Evolutionary conservation across 345 rosid genomes (phyloP).

Genomic region (Salix brachista): DNA sequence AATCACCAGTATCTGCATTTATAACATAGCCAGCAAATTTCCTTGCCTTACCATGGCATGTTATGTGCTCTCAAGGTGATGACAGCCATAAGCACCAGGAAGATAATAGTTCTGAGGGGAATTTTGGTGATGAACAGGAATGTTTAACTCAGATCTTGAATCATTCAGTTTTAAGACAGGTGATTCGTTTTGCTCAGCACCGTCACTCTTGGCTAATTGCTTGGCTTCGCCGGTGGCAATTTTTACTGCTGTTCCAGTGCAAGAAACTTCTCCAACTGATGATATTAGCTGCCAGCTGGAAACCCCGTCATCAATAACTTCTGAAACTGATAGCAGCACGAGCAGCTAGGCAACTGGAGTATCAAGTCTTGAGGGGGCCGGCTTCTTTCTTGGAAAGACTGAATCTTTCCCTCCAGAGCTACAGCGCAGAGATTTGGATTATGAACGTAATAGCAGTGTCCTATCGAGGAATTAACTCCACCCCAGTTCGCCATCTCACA

Average conservation of each 20-base stretch:
- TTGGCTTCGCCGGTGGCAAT: slow-evolving; percentile 25
- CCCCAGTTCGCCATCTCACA: slow-evolving; percentile 70
- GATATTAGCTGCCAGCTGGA: slow-evolving; percentile 23
- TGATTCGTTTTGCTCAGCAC: slow-evolving; percentile 56
- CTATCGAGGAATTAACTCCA: slow-evolving; percentile 64
- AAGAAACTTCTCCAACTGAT: slow-evolving; percentile 16
- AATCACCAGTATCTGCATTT: slow-evolving; percentile 6
- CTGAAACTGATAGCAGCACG: slow-evolving; percentile 53
- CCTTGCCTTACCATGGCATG: slow-evolving; percentile 32
- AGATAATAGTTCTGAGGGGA: slow-evolving; percentile 14
- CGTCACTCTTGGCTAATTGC: slow-evolving; percentile 47
- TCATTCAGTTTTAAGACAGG: slow-evolving; percentile 39
- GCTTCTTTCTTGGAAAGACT: slow-evolving; percentile 47
- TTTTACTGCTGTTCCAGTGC: slow-evolving; percentile 43
- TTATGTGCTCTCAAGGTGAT: slow-evolving; percentile 20
- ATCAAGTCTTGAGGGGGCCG: slow-evolving; percentile 61
- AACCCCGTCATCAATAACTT: slow-evolving; percentile 48
- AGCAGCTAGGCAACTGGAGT: slow-evolving; percentile 65
- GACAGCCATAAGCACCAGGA: slow-evolving; percentile 7
- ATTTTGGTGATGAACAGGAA: slow-evolving; percentile 8
- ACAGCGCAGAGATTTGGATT: slow-evolving; percentile 11
- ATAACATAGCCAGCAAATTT: slow-evolving; percentile 19
- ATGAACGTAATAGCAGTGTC: slow-evolving; percentile 18
- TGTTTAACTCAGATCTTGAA: slow-evolving; percentile 27
- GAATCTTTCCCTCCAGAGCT: slow-evolving; percentile 26